Base-by-base conservation (phyloP, 805 yeast genomes). In the Dipodascus albidus region DNA sequence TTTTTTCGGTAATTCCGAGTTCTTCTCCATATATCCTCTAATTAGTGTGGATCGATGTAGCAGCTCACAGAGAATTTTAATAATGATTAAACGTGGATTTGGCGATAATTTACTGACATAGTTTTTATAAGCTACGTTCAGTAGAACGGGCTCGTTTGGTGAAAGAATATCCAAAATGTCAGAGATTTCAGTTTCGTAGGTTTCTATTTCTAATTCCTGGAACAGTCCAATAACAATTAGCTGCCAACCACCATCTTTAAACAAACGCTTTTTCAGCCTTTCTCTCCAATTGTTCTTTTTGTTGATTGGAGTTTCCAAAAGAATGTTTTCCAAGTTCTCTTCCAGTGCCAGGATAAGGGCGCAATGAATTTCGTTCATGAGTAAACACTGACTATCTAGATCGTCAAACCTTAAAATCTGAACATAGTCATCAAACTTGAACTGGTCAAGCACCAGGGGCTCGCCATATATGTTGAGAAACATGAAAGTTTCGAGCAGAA, bases 181-280 rank as follows among this genome's bases (percentile, higher is more conserved):
- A 3, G 67, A 69, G 50, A 84, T 80, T 14, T 75, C 76, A 0
- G 81, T 79, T 42, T 81, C 73, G 58, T 81, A 74, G 49, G 80
- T 80, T 4, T 38, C 44, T 4, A 38, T 38, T 38, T 38, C 44
- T 15, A 80, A 79, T 50, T 74, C 71, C 20, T 81, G 79, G 47
- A 90, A 73, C 1, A 89, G 72, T 31, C 96, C 96, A 50, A 89
- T 65, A 47, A 90, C 66, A 47, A 85, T 77, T 44, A 84, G 75
- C 60, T 87, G 83, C 96, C 97, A 91, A 53, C 80, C 81, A 2
- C 96, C 95, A 61, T 87, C 89, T 60, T 76, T 80, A 66, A 86
- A 93, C 57, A 78, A 78, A 53, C 96, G 79, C 53, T 79, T 82
- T 14, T 82, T 76, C 19, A 91, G 72, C 44, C 95, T 73, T 27